These are phyloP conservation scores for Ceratocystis diversiconidia DNA, from an alignment of 2,329 filamentous ascomycete species.

Conservation along the genomic window DNA sequence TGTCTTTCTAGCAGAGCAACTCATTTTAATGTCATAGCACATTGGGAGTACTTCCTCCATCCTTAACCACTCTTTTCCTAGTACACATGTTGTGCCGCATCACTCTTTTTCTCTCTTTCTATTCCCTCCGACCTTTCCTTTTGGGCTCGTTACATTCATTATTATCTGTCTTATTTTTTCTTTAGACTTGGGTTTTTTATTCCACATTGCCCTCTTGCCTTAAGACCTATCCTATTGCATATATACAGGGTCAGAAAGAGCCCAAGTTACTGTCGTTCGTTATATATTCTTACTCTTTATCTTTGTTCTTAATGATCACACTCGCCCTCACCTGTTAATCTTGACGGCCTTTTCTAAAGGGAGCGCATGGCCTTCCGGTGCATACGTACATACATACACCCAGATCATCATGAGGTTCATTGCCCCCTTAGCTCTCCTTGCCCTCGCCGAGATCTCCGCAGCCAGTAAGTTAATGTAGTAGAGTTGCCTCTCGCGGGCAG, in stretches of 20 bases:
- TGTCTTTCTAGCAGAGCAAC: background rate
- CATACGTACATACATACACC: slow-evolving; percentile 1
- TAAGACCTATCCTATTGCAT: background rate
- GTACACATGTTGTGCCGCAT: background rate
- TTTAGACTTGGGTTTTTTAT: background rate
- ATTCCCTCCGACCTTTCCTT: background rate
- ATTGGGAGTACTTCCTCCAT: background rate
- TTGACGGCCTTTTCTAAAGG: background rate
- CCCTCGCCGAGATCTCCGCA: slow-evolving; percentile 1
- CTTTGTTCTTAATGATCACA: slow-evolving; percentile 14
- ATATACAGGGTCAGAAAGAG: background rate
- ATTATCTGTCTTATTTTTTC: background rate
- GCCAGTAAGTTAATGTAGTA: background rate
- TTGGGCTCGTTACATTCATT: background rate
- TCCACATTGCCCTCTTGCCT: background rate
- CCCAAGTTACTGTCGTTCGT: background rate
- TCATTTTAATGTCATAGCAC: slow-evolving; percentile 7
- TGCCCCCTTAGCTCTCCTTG: background rate
- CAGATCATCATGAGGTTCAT: background rate
- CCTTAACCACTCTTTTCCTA: background rate
- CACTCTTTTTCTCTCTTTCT: background rate
- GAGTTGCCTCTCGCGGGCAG: no score
- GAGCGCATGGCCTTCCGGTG: slow-evolving; percentile 7
- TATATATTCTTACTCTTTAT: background rate
- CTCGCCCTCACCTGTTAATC: background rate